Base-by-base conservation (phyloP, 208 protist species). In the Wallacemonas sp. region DNA sequence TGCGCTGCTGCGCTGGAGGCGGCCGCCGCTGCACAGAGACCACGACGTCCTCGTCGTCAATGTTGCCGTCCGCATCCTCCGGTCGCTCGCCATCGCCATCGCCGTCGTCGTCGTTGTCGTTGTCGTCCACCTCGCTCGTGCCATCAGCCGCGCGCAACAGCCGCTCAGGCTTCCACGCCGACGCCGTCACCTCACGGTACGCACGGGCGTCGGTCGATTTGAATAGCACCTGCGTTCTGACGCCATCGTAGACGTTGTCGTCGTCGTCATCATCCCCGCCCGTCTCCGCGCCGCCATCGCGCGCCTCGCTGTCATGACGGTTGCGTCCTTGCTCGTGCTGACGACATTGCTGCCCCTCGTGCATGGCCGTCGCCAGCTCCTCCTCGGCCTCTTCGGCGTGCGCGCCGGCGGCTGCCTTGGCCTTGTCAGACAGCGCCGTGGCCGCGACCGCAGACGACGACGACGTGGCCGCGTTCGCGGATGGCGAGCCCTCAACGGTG, bases 181-280 rank as follows among this genome's bases (percentile, higher is more conserved):
- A 90, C 27, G 75, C 49, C 34, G 74, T 72, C 32, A 93, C 72
- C 54, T 88, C 80, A 32, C 78, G 54, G 68, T 90, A 95, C 21
- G 78, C 68, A 4, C 39, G 65, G 27, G 76, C 74, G 73, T 95
- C 88, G 21, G 83, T 83, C 1, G 80, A 74, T 34, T 83, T 78
- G 72, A 95, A 95, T 46, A 92, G 73, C 32, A 92, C 74, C 52
- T 82, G 79, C 32, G 88, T 88, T 41, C 75, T 78, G 32, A 95
- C 88, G 52, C 85, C 85, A 65, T 93, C 85, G 56, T 81, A 95
- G 23, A 82, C 64, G 36, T 77, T 84, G 30, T 78, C 81, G 34
- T 84, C 83, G 34, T 84, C 76, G 2, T 86, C 83, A n/a, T 56
- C 52, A 8, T 61, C 65, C 27, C 4, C 49, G 23, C 34, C 46